Evolutionary conservation across 2,329 filamentous ascomycete genomes (phyloP).

Genomic region (Fonsecaea monophora): DNA sequence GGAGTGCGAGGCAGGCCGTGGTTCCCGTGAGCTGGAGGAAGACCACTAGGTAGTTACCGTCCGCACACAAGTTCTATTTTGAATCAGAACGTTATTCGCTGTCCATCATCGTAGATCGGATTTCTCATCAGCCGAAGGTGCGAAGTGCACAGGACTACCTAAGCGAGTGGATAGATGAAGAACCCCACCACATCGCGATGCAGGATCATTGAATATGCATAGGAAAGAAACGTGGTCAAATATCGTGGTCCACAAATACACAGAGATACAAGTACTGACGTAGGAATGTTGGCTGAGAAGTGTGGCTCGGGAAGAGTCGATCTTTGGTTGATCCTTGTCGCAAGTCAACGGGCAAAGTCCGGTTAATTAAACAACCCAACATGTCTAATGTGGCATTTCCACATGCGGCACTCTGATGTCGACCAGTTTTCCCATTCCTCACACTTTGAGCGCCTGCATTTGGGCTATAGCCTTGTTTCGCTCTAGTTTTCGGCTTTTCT

Average conservation of each 20-base stretch:
- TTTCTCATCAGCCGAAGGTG: background rate
- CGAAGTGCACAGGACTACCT: background rate
- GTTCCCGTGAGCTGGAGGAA: background rate
- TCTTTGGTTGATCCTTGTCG: background rate
- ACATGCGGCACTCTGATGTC: conserved; percentile 4
- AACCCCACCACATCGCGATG: background rate
- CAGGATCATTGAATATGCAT: background rate
- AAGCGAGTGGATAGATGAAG: background rate
- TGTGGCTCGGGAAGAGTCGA: background rate
- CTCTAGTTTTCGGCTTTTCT: background rate
- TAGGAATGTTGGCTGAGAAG: background rate
- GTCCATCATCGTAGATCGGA: background rate
- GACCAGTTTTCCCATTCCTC: background rate
- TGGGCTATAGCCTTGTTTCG: conserved; percentile 4
- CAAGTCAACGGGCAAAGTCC: background rate
- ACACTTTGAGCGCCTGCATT: background rate
- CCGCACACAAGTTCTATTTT: background rate
- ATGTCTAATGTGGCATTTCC: conserved; percentile 15
- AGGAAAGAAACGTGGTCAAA: background rate
- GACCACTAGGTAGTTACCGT: background rate
- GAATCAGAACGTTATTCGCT: background rate
- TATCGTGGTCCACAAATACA: background rate
- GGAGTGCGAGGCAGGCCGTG: background rate
- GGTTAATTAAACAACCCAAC: conserved; percentile 1
- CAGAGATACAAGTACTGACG: background rate